Conservation (phyloP, 140 eudicot species). For the Anethum foeniculum region DNA sequence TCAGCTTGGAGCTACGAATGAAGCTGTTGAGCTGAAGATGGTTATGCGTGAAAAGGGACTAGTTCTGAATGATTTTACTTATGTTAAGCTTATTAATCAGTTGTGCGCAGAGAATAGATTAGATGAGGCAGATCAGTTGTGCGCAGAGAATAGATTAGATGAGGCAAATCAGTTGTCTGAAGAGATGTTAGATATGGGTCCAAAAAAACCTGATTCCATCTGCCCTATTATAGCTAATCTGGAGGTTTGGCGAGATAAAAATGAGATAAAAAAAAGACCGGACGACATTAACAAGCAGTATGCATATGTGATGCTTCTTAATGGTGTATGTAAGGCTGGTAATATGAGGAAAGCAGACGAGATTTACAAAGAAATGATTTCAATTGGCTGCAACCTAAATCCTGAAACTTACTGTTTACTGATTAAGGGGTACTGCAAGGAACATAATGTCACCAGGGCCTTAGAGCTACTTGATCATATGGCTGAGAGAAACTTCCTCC, state of each 20-base stretch:
- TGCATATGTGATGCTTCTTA: constrained; percentile 28
- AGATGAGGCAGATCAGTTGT: constrained; percentile 35
- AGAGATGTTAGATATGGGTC: constrained; percentile 32
- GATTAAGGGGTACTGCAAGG: constrained; percentile 31
- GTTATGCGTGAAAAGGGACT: constrained; percentile 34
- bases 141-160: constrained; percentile 18
- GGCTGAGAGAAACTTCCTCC: constrained; percentile 12
- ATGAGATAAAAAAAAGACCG: constrained; percentile 27
- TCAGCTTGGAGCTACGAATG: constrained; percentile 26
- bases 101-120: constrained; percentile 24
- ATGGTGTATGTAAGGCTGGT: constrained; percentile 30
- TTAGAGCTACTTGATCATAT: constrained; percentile 23
- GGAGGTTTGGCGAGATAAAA: constrained; percentile 16
- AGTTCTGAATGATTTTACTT: constrained; percentile 26
- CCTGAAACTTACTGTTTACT: constrained; percentile 26
- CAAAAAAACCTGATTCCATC: constrained; percentile 19
- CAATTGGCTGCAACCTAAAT: constrained; percentile 28
- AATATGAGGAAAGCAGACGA: constrained; percentile 31
- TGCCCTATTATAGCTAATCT: constrained; percentile 19
- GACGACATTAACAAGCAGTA: constrained; percentile 11
- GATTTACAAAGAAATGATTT: constrained; percentile 24
- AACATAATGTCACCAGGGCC: constrained; percentile 17
- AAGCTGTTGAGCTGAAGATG: constrained; percentile 32
- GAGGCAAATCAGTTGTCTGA: constrained; percentile 33
- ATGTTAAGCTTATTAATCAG: constrained; percentile 23